Evolutionary conservation across 208 protist species (phyloP), one percentile per base, ranked within the genome.

Genomic region (Angomonas ambiguus): DNA sequence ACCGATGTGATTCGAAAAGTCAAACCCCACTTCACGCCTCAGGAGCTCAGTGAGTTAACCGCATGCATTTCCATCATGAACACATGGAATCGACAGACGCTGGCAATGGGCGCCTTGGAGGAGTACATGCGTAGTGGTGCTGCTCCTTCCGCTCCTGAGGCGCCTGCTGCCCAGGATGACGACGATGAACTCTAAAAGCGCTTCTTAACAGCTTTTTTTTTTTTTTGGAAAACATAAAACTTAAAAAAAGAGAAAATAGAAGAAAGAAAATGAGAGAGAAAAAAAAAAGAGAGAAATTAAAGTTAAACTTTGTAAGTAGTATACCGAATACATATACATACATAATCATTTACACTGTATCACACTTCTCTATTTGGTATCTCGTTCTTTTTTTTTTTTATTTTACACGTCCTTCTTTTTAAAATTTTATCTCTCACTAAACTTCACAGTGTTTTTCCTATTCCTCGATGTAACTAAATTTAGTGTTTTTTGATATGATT

Each of bases 341-440:
- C n/a, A n/a, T n/a, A n/a, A n/a, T n/a, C n/a, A n/a, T n/a, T n/a
- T n/a, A n/a, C n/a, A n/a, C n/a, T n/a, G n/a, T n/a, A n/a, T n/a
- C n/a, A n/a, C n/a, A n/a, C n/a, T n/a, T n/a, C n/a, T n/a, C n/a
- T n/a, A n/a, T n/a, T n/a, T n/a, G n/a, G n/a, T n/a, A n/a, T n/a
- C n/a, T 45, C 48, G 3, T 38, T 58, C 42, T 38, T 51, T 58
- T 59, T 55, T 38, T 49, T 41, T 11, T n/a, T 62, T 18, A 6
- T 41, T 32, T 8, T 32, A n/a, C 28, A 42, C 27, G n/a, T 13
- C 22, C 5, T 32, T 16, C 35, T 30, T 56, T 56, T 18, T 38
- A 11, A 35, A 3, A 18, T 35, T 56, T 42, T 28, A 53, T 33
- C 5, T 18, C 53, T 33, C 10, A 8, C 22, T 42, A 41, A 2